phyloP scores from a whole-genome alignment of 2,329 filamentous ascomycete genomes.

The Ophiocordyceps camponoti-leonardi region DNA sequence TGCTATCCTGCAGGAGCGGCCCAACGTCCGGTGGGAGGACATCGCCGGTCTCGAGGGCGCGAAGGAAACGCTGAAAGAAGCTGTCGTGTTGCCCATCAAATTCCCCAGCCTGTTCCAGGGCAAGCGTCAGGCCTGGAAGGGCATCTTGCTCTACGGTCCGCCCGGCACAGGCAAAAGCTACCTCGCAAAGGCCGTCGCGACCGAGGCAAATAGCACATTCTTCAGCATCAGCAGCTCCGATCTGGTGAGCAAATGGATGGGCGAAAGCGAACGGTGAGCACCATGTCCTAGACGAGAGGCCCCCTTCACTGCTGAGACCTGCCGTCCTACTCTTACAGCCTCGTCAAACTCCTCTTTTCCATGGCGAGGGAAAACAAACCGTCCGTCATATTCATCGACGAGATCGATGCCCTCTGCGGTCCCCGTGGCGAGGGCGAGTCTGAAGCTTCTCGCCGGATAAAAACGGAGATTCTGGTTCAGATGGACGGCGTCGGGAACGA shows the following conservation, averaged over 20 bases:
- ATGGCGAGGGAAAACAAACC: conserved; percentile 98
- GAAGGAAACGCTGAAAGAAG: conserved; percentile 95
- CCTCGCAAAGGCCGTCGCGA: conserved; percentile 90
- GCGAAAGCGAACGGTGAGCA: conserved; percentile 80
- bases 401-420: conserved; percentile 91
- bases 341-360: conserved; percentile 92
- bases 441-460: conserved; percentile 92
- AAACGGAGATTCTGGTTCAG: conserved; percentile 94
- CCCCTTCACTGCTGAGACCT: conserved; percentile 7
- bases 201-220: conserved; percentile 96
- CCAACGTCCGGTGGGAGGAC: conserved; percentile 96
- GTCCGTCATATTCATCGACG: conserved; percentile 96
- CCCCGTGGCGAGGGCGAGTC: conserved; percentile 89
- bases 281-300: neutral
- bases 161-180: conserved; percentile 97
- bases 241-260: conserved; percentile 99
- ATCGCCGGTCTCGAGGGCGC: conserved; percentile 86
- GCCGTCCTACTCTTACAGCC: conserved; percentile 27
- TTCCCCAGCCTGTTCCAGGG: conserved; percentile 93
- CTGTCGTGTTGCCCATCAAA: conserved; percentile 93
- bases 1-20: conserved; percentile 86
- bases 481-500: conserved; percentile 99
- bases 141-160: conserved; percentile 87
- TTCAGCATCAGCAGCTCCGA: conserved; percentile 98
- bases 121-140: conserved; percentile 96